phyloP scores from a whole-genome alignment of 2,329 filamentous ascomycete genomes.

The Colletotrichum liriopes region DNA sequence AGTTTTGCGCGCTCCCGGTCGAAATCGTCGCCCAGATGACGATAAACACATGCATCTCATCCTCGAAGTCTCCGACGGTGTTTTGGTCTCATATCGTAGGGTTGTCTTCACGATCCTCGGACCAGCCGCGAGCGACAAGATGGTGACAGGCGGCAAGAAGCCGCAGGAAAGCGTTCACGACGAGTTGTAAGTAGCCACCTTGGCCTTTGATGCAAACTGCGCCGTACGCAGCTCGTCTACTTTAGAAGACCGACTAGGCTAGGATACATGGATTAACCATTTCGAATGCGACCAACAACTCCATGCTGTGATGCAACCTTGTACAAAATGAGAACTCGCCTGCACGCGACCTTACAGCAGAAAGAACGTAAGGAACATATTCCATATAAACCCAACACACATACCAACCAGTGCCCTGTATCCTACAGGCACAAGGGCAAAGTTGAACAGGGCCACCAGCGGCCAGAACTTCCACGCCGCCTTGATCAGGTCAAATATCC shows the following conservation, averaged over 20 bases:
- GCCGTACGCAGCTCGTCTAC: neutral
- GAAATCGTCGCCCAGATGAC: conserved; percentile 25
- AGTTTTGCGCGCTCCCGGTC: neutral
- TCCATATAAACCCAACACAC: conserved; percentile 56
- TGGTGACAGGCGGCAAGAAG: neutral
- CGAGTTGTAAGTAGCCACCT: conserved; percentile 20
- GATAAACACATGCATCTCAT: conserved; percentile 33
- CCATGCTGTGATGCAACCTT: conserved; percentile 27
- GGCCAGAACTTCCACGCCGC: conserved; percentile 58
- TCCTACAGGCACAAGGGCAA: conserved; percentile 55
- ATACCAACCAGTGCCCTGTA: conserved; percentile 55
- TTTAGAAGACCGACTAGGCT: neutral
- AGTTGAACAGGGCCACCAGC: conserved; percentile 54
- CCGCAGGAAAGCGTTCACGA: conserved; percentile 4
- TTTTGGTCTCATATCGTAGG: conserved; percentile 22
- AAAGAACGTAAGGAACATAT: conserved; percentile 55
- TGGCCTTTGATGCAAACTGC: neutral
- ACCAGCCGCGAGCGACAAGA: neutral
- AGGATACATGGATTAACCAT: conserved; percentile 22
- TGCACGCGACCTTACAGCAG: conserved; percentile 43
- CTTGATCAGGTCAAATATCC: conserved; percentile 51
- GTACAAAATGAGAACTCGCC: conserved; percentile 5
- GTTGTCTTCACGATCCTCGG: conserved; percentile 27
- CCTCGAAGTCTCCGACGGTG: conserved; percentile 26
- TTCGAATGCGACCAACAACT: conserved; percentile 12